Base-by-base conservation (phyloP, 305 asterid species). In the Fraxinus angustifolia region DNA sequence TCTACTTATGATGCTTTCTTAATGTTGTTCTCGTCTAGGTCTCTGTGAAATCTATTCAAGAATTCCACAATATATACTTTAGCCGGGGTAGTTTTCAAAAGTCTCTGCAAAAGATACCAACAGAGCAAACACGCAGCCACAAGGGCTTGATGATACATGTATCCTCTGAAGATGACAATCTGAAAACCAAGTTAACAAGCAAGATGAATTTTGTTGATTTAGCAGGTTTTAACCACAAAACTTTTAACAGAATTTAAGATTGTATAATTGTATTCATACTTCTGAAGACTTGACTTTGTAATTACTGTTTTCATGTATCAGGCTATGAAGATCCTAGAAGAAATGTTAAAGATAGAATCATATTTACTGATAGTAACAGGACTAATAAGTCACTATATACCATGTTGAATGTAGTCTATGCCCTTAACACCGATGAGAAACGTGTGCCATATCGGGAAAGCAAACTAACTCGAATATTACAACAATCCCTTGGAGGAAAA, bases 161-260 rank as follows among this genome's bases (percentile, higher is more conserved):
- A 82, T 83, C 82, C 35, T 87, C 93, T 74, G 76, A 79, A 60
- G 86, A 90, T 71, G 89, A 81, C 75, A 81, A 78, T 81, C 73
- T 77, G 81, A 88, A 80, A 77, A 16, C 70, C 84, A 91, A 86
- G 87, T 31, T 73, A 78, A 84, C 62, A 8, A 90, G 82, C 79
- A 90, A 90, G 92, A 91, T 95, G 81, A 90, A 90, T 84, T 95
- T 95, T 82, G 92, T 95, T 83, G 98, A 95, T 85, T 86, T 95
- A 86, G 94, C 98, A 86, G 99, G 99, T 95, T 75, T 16, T 81
- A 70, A 70, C 70, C 68, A 19, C 16, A 8, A 30, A 82, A 26
- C 30, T 68, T n/a, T 77, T 65, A 5, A 76, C 58, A 35, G 28
- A 58, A 10, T 77, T 19, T 80, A 48, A 30, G 40, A 34, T 35